Evolutionary conservation across 2,329 filamentous ascomycete species (phyloP).

Genomic region (Zalaria sp.): DNA sequence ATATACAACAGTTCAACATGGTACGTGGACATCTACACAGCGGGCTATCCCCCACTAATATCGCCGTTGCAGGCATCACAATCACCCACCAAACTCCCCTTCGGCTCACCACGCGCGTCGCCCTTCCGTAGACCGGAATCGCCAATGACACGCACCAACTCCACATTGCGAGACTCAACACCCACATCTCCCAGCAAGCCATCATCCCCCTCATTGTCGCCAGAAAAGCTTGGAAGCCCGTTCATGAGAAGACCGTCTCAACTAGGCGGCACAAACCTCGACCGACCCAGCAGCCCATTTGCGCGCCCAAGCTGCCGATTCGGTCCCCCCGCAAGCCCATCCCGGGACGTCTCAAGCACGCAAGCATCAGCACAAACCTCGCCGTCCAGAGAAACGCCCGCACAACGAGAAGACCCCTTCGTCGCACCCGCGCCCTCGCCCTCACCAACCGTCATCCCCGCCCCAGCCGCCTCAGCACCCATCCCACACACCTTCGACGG

Average conservation of each 20-base stretch:
- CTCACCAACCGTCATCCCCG: slow-evolving; percentile 1
- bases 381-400: not conserved
- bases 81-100: slow-evolving; percentile 18
- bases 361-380: too few species aligned
- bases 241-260: slow-evolving; percentile 21
- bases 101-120: slow-evolving; percentile 28
- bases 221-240: slow-evolving; percentile 15
- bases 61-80: slow-evolving; percentile 2
- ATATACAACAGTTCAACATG: too few species aligned
- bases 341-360: not conserved
- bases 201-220: slow-evolving; percentile 7
- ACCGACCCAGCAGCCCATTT: slow-evolving; percentile 19
- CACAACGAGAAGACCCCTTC: slow-evolving; percentile 3
- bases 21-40: too few species aligned
- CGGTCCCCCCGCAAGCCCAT: slow-evolving; percentile 9
- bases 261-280: slow-evolving; percentile 12
- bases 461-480: slow-evolving; percentile 1
- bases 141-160: slow-evolving; percentile 22
- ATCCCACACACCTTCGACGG: slow-evolving; percentile 7
- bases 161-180: slow-evolving; percentile 16
- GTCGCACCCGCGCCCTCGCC: slow-evolving; percentile 6
- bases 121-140: slow-evolving; percentile 30
- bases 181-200: slow-evolving; percentile 9
- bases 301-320: slow-evolving; percentile 18
- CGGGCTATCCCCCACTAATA: too few species aligned